phyloP scores from a whole-genome alignment of 2,329 filamentous ascomycete species.

The Hypomyces rosellus region DNA sequence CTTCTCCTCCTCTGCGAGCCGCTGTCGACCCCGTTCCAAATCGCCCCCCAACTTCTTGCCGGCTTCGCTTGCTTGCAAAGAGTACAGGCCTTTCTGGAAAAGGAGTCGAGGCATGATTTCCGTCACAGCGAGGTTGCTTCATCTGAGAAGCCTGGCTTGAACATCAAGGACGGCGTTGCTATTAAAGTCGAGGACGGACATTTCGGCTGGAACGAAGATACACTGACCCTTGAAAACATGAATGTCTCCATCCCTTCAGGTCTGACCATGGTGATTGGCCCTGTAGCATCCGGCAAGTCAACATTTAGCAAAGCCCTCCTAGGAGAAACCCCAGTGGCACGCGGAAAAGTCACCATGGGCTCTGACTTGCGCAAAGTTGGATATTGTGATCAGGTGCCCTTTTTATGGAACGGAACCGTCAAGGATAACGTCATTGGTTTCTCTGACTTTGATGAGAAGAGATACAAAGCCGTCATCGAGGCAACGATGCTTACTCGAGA shows the following conservation, averaged over 20 bases:
- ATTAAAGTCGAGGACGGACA: slow-evolving; percentile 12
- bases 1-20: slow-evolving; percentile 29
- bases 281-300: too few species aligned
- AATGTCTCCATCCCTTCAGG: not conserved
- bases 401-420: too few species aligned
- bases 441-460: too few species aligned
- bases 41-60: slow-evolving; percentile 25
- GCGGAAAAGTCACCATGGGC: too few species aligned
- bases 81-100: slow-evolving; percentile 32
- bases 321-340: too few species aligned
- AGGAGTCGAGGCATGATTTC: slow-evolving; percentile 19
- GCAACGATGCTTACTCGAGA: too few species aligned
- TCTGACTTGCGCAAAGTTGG: too few species aligned
- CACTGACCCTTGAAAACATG: slow-evolving; percentile 15
- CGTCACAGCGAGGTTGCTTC: not conserved
- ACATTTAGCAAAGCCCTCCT: too few species aligned
- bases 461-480: too few species aligned
- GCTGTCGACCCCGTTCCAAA: slow-evolving; percentile 26
- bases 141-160: not conserved
- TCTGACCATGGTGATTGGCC: too few species aligned
- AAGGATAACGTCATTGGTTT: too few species aligned
- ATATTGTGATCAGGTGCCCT: too few species aligned
- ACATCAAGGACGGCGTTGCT: not conserved
- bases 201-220: slow-evolving; percentile 23
- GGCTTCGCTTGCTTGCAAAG: slow-evolving; percentile 27